Conservation (phyloP, 2,329 filamentous ascomycete species). For the Colletotrichum noveboracense region DNA sequence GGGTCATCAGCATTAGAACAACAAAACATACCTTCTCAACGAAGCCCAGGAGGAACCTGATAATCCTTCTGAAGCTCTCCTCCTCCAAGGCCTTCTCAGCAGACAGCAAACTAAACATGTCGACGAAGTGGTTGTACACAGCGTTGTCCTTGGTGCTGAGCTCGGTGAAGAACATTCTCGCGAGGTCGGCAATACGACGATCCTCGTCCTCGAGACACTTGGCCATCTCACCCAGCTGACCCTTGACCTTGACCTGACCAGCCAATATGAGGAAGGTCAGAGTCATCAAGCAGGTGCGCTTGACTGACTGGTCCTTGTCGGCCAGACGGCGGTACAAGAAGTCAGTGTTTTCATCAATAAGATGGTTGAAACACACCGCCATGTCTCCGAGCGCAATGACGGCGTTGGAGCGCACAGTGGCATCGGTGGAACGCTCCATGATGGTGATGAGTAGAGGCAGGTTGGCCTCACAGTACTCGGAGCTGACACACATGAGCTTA, state of each 20-base stretch:
- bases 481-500: constrained; percentile 98
- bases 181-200: constrained; percentile 89
- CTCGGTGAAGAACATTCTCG: constrained; percentile 98
- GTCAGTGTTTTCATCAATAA: constrained; percentile 99
- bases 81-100: constrained; percentile 82
- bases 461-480: constrained; percentile 94
- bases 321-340: constrained; percentile 94
- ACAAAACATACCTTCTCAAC: constrained; percentile 83
- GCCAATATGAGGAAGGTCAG: constrained; percentile 96
- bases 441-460: constrained; percentile 95
- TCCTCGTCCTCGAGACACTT: constrained; percentile 98
- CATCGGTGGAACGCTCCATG: constrained; percentile 90
- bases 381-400: constrained; percentile 98
- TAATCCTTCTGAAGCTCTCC: constrained; percentile 82
- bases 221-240: constrained; percentile 97
- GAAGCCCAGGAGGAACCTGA: constrained; percentile 93
- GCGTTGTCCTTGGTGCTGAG: constrained; percentile 98
- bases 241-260: constrained; percentile 99
- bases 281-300: constrained; percentile 98
- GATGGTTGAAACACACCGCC: constrained; percentile 99
- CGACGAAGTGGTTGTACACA: constrained; percentile 98
- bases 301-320: constrained; percentile 86
- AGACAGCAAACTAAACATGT: constrained; percentile 95
- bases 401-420: constrained; percentile 92
- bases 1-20: not conserved